Evolutionary conservation across 2,329 filamentous ascomycete genomes (phyloP), one percentile per base, ranked within the genome.

Genomic region (Colletotrichum liaoningense): DNA sequence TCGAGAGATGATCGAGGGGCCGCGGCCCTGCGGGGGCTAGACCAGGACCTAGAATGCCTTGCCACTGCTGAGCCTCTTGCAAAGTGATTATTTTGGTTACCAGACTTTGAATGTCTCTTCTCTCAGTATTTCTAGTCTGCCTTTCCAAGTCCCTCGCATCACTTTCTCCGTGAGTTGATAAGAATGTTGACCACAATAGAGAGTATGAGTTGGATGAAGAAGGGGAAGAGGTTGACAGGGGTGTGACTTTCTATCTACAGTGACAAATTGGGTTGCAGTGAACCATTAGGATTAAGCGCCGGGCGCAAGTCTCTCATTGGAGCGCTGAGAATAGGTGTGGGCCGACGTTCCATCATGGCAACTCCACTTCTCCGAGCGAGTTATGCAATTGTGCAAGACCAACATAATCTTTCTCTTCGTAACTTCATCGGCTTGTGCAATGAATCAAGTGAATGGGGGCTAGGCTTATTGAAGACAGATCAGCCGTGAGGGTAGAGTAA

Each of bases 261-360:
- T 26, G 42, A 54, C 33, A 26, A 30, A 14, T 3, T 57, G 66
- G 58, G 33, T 46, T 42, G 35, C 14, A 63, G 28, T 42, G n/a
- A 49, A 42, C 42, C 35, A 4, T 42, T 14, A 69, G 59, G 70
- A 70, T 73, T 73, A 73, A 66, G 59, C 70, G 70, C 70, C 66
- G 33, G 35, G 55, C 16, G n/a, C 0, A 5, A 26, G 35, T 8
- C 1, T 24, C 24, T 60, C 26, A 65, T 73, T 73, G 67, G 70
- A 42, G 38, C 38, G 42, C 59, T 22, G 33, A 19, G 24, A 5
- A 4, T 5, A 33, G n/a, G 12, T 46, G 19, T 52, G 58, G 38
- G 24, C n/a, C 57, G 7, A n/a, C 4, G 8, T 8, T 49, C 4
- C 19, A 49, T 49, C 42, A 4, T 22, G 42, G 19, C 19, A 49